These are phyloP conservation scores for Candida pini DNA, from an alignment of 805 yeast species.

Conservation along the genomic window DNA sequence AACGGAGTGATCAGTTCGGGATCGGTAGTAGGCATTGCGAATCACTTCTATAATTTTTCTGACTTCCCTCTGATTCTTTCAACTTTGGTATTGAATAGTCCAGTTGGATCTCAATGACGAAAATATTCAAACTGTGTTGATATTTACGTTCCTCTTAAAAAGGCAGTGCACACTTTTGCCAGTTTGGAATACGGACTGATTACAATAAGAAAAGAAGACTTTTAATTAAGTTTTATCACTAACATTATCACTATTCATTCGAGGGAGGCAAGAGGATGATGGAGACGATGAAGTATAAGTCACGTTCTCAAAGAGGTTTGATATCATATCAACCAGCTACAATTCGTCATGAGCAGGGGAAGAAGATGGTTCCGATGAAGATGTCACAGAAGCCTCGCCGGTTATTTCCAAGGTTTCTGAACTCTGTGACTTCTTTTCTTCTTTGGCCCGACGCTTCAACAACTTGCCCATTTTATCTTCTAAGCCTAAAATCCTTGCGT, in stretches of 20 bases:
- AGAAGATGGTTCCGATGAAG: background rate
- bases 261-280: no score
- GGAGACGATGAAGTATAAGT: background rate
- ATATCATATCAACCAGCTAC: constrained; percentile 1
- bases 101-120: no score
- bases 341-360: constrained; percentile 13
- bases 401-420: constrained; percentile 2
- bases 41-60: background rate
- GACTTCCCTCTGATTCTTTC: no score
- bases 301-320: background rate
- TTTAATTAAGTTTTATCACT: no score
- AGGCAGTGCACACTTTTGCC: no score
- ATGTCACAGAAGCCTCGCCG: background rate
- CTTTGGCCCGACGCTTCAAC: constrained; percentile 16
- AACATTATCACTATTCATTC: no score
- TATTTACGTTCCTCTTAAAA: no score
- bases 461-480: constrained; percentile 15
- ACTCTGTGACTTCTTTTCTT: constrained; percentile 6
- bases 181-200: no score
- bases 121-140: no score
- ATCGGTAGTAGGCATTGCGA: constrained; percentile 28
- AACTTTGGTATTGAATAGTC: no score
- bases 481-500: constrained; percentile 23
- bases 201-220: no score
- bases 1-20: constrained; percentile 29